Base-by-base conservation (phyloP, 2,329 filamentous ascomycete genomes). In the Bipolaris bicolor region DNA sequence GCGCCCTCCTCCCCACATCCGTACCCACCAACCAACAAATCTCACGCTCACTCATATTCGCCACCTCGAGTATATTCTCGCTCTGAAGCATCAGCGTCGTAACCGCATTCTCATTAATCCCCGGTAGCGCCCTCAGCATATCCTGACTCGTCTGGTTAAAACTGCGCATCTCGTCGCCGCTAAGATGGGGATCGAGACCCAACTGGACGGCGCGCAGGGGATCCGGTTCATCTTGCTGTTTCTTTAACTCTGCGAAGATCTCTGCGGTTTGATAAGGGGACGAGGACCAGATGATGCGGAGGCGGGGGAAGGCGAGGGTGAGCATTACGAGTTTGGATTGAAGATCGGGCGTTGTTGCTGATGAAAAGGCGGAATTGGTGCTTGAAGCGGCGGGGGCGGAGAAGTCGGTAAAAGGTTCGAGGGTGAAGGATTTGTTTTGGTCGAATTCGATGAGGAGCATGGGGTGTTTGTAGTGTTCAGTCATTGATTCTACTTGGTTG, bases 361-460 rank as follows among this genome's bases (percentile, higher is more conserved):
- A 46, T 10, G 15, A 13, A n/a, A 31, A 13, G 43, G 16, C n/a
- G 10, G 29, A 31, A 5, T 5, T 7, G 16, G 24, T 33, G 10
- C 11, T 33, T n/a, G 43, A 46, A 6, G 43, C 43, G 2, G 40
- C 43, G 3, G 40, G 63, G 11, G 57, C 46, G 1, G 61, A 66
- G 43, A 82, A 74, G 58, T 83, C 81, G 1, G 80, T 77, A 58
- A 83, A 83, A 0, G 81, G 81, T 51, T 83, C 95, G 15, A 99
- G 87, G 0, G 93, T 98, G 77, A 99, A 99, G 3, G 91, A 94
- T 76, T 96, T 97, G 80, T 96, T 94, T 73, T 96, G 90, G 74
- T 97, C 93, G 75, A 99, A 99, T 77, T 99, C 95, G 71, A 99
- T 98, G 43, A 99, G 86, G 6, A 99, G 86, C 86, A 98, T 91